Conservation (phyloP, 73 alveolate species). For the Tetrahymena thermophila region DNA sequence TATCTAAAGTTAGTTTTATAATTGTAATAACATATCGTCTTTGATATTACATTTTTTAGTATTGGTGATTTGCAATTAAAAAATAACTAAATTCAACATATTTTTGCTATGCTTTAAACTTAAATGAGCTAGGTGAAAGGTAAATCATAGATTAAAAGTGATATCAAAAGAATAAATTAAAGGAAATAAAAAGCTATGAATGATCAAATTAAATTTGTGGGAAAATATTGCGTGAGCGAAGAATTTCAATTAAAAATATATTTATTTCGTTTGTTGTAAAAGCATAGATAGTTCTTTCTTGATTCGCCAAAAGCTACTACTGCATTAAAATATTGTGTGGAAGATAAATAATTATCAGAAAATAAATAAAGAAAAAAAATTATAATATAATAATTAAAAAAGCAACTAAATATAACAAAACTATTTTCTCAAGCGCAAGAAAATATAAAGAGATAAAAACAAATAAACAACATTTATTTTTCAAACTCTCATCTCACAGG, state of each 20-base stretch:
- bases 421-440: neutral
- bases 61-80: no score
- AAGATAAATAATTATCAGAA: neutral
- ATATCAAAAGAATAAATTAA: neutral
- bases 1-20: no score
- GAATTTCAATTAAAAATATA: no score
- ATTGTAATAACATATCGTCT: no score
- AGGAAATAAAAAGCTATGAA: neutral
- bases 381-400: neutral
- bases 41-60: no score
- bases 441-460: neutral
- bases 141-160: neutral
- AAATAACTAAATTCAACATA: neutral
- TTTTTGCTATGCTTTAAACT: neutral
- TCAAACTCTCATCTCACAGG: neutral
- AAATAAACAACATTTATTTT: neutral
- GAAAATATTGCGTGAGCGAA: neutral
- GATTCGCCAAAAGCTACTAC: neutral
- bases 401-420: neutral
- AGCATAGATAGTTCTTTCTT: neutral
- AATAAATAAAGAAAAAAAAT: neutral
- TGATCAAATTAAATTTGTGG: neutral
- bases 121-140: neutral
- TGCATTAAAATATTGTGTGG: neutral
- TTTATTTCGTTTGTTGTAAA: neutral